Evolutionary conservation across 306 rosid genomes (phyloP).

Genomic region (Mimosa bimucronata): DNA sequence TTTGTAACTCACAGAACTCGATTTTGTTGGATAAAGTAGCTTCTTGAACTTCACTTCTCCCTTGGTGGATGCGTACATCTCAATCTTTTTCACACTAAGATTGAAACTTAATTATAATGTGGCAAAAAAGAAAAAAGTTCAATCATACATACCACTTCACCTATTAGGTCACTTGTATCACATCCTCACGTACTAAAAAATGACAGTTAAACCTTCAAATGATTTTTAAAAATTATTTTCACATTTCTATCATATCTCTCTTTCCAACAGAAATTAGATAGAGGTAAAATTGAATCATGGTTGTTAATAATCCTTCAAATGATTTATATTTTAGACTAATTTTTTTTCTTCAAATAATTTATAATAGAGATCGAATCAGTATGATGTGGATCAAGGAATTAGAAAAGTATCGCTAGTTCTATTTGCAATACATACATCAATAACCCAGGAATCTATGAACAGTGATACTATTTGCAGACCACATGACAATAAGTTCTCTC

Average conservation of each 20-base stretch:
- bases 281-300: no score
- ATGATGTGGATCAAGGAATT: background rate
- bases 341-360: no score
- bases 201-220: no score
- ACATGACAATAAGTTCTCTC: background rate
- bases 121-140: background rate
- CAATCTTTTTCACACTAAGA: constrained; percentile 12
- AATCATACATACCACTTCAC: background rate
- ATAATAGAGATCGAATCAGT: no score
- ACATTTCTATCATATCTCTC: no score
- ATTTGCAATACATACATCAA: background rate
- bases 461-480: background rate
- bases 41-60: constrained; percentile 12
- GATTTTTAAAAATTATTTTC: no score
- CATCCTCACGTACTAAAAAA: no score
- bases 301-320: no score
- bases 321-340: no score
- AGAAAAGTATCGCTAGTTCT: background rate
- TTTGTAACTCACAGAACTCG: constrained; percentile 9
- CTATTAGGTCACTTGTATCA: no score
- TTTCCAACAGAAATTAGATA: no score
- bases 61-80: constrained; percentile 17
- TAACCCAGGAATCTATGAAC: background rate
- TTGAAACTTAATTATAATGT: background rate
- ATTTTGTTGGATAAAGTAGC: constrained; percentile 29